phyloP scores from a whole-genome alignment of 2,329 filamentous ascomycete species.

The Cladosporium sp. region DNA sequence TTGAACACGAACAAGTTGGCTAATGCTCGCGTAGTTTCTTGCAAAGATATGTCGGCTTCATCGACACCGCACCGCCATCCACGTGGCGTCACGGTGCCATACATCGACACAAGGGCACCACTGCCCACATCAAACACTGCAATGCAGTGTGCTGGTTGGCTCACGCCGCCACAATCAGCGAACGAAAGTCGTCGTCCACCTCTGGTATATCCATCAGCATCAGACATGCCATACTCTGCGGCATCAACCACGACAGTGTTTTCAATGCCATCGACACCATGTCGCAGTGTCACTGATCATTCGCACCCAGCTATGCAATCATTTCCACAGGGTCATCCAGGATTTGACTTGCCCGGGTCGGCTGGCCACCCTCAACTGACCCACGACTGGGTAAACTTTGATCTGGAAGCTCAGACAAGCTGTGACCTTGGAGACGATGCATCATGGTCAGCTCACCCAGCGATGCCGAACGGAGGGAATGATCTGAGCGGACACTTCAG shows the following conservation, averaged over 20 bases:
- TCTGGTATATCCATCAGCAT: slow-evolving; percentile 20
- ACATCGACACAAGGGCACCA: slow-evolving; percentile 23
- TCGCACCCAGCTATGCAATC: neutral
- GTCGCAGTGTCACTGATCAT: slow-evolving; percentile 14
- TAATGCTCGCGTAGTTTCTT: slow-evolving; percentile 14
- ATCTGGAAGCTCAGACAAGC: neutral
- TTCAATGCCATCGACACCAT: slow-evolving; percentile 24
- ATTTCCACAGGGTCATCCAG: neutral
- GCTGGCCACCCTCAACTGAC: neutral
- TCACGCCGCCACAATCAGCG: slow-evolving; percentile 27
- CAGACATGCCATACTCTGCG: slow-evolving; percentile 20
- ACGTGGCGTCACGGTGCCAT: slow-evolving; percentile 23
- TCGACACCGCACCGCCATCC: slow-evolving; percentile 21
- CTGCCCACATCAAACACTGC: slow-evolving; percentile 14
- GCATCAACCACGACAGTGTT: slow-evolving; percentile 19
- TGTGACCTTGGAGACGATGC: neutral
- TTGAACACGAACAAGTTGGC: slow-evolving; percentile 11
- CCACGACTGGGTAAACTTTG: neutral
- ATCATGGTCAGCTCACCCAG: neutral
- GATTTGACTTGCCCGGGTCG: neutral
- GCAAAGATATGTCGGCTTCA: slow-evolving; percentile 24
- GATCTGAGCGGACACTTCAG: neutral
- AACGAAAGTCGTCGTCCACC: slow-evolving; percentile 27
- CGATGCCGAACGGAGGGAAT: neutral
- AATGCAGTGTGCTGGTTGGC: slow-evolving; percentile 19